Evolutionary conservation across 2,329 filamentous ascomycete genomes (phyloP).

Genomic region (Colletotrichum nymphaeae): DNA sequence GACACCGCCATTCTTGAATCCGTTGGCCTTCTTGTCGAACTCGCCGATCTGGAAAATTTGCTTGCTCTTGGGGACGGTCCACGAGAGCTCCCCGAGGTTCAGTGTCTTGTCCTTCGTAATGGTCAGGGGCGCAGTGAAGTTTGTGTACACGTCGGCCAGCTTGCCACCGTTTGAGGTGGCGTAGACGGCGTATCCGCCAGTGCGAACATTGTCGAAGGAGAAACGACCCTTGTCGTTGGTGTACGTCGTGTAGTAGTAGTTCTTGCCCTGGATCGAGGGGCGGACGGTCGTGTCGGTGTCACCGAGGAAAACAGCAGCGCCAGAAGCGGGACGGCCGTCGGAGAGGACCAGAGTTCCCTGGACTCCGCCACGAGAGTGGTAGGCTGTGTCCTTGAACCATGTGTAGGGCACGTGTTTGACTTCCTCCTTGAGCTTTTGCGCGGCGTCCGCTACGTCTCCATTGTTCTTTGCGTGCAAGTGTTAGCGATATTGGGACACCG

Average conservation of each 20-base stretch:
- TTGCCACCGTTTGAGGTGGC: slow-evolving; percentile 57
- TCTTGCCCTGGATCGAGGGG: slow-evolving; percentile 28
- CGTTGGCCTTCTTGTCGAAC: slow-evolving; percentile 54
- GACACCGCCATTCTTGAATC: slow-evolving; percentile 53
- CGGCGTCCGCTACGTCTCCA: slow-evolving; percentile 52
- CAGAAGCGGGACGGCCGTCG: slow-evolving; percentile 55
- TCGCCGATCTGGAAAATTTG: slow-evolving; percentile 58
- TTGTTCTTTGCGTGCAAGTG: slow-evolving; percentile 53
- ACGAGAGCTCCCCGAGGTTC: slow-evolving; percentile 22
- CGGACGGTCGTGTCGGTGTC: slow-evolving; percentile 50
- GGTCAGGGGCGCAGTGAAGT: slow-evolving; percentile 48
- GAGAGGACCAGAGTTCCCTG: slow-evolving; percentile 52
- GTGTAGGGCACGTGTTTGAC: slow-evolving; percentile 54
- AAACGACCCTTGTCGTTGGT: slow-evolving; percentile 53
- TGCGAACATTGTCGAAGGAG: slow-evolving; percentile 51
- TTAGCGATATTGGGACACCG: slow-evolving; percentile 25
- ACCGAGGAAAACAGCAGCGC: slow-evolving; percentile 58
- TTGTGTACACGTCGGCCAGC: slow-evolving; percentile 54
- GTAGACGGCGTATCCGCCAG: slow-evolving; percentile 54
- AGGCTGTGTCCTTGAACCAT: slow-evolving; percentile 54
- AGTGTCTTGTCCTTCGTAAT: slow-evolving; percentile 42
- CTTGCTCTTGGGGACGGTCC: slow-evolving; percentile 15
- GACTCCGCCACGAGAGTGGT: slow-evolving; percentile 55
- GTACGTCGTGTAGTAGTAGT: slow-evolving; percentile 58
- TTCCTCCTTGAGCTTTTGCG: slow-evolving; percentile 48